Evolutionary conservation across 208 protist species (phyloP).

Genomic region (Angomonas desouzai): DNA sequence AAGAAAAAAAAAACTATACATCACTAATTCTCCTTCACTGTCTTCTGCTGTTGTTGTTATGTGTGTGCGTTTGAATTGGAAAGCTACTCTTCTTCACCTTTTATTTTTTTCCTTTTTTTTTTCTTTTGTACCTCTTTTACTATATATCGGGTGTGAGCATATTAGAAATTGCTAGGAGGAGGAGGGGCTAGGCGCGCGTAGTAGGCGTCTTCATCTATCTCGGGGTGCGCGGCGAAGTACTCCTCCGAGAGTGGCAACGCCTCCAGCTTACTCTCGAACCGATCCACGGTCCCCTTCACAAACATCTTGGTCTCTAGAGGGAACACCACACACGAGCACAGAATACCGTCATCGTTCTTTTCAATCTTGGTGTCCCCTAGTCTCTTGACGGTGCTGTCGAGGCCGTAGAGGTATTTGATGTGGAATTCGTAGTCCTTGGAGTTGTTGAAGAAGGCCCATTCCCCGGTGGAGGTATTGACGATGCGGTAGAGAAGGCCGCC

Average conservation of each 20-base stretch:
- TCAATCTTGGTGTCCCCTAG: constrained; percentile 41
- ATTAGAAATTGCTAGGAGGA: constrained; percentile 45
- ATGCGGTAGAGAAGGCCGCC: constrained; percentile 74
- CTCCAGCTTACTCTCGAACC: constrained; percentile 77
- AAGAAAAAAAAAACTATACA: too few species aligned
- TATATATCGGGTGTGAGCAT: background rate
- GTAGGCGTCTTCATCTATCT: constrained; percentile 58
- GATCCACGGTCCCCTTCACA: constrained; percentile 43
- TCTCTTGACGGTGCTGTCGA: constrained; percentile 38
- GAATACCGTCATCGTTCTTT: constrained; percentile 64
- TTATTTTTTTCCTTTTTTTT: constrained; percentile 16
- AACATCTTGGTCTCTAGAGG: constrained; percentile 71
- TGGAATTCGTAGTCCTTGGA: constrained; percentile 82
- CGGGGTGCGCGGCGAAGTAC: constrained; percentile 66
- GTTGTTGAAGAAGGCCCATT: constrained; percentile 75
- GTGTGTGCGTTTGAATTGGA: too few species aligned
- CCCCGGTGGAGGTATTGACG: constrained; percentile 27
- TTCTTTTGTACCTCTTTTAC: background rate
- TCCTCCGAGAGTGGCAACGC: constrained; percentile 66
- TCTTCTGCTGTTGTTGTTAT: too few species aligned
- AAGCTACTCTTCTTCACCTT: too few species aligned
- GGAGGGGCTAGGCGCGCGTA: constrained; percentile 53
- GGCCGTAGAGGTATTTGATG: constrained; percentile 69
- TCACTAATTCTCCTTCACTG: too few species aligned
- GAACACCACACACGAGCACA: constrained; percentile 49